Evolutionary conservation across 2,329 filamentous ascomycete genomes (phyloP), one percentile per base, ranked within the genome.

Genomic region (Colletotrichum karsti): DNA sequence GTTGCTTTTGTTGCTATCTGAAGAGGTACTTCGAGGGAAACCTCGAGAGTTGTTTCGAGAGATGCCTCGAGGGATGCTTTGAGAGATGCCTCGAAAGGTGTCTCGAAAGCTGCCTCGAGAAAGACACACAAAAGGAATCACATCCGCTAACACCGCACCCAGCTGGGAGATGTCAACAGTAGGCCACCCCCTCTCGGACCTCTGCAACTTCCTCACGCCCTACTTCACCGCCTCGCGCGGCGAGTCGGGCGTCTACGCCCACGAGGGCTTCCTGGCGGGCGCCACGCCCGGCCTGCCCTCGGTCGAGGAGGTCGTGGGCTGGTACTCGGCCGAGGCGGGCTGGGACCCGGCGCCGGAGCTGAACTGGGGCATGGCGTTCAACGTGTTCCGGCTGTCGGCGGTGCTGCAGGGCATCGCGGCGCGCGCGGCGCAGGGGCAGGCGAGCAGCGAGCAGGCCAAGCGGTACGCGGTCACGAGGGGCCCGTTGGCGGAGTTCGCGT

Each of bases 121-220:
- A n/a, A n/a, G n/a, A n/a, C n/a, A 41, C 13, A 41, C 20, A 24
- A 24, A 18, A 26, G 42, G 20, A 37, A 6, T 10, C 30, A 30
- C 9, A 12, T 12, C 13, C 48, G n/a, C 46, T 53, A n/a, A 56
- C 20, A 8, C 22, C 8, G 7, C 9, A 15, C 39, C 75, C 74
- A 89, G 87, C 82, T 98, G 95, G 95, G 96, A 98, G 83, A 97
- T 99, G 94, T 94, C 94, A 37, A 98, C 96, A 0, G 91, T 98
- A 61, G 96, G 96, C n/a, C 95, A 99, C 78, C 96, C 96, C 1
- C 87, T 98, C 22, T 95, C 93, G 6, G 96, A 99, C 77, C 84
- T 98, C 42, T 91, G 91, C 78, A 98, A 98, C 80, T 84, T 98
- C 18, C 70, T 83, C 57, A 82, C 75, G 61, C 80, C 78, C 57